Evolutionary conservation across 164 flowering plant species (phyloP).

Genomic region (Santalum album): DNA sequence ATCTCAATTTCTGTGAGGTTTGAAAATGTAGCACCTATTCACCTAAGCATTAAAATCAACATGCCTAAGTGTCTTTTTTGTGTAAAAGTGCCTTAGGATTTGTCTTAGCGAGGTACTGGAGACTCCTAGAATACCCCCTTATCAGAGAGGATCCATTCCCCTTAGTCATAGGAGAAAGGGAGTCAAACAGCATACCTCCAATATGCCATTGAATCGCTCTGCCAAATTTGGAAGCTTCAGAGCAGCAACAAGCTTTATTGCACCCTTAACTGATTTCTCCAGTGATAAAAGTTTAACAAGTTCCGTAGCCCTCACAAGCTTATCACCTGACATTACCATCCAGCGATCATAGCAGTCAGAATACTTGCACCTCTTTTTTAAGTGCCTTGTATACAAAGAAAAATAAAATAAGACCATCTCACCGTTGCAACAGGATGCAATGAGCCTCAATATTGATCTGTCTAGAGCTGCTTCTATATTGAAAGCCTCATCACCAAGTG

Average conservation of each 20-base stretch:
- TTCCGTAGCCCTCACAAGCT: slow-evolving; percentile 85
- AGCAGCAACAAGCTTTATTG: slow-evolving; percentile 82
- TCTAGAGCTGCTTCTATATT: slow-evolving; percentile 70
- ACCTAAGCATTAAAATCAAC: too few relatives aligned
- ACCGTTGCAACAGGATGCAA: slow-evolving; percentile 94
- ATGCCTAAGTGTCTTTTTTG: too few relatives aligned
- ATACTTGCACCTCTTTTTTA: too few relatives aligned
- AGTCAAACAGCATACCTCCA: slow-evolving; percentile 45
- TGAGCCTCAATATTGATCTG: slow-evolving; percentile 82
- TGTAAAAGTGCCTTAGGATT: too few relatives aligned
- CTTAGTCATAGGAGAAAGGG: too few relatives aligned
- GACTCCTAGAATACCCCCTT: too few relatives aligned
- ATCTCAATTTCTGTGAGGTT: too few relatives aligned
- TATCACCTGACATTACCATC: slow-evolving; percentile 58
- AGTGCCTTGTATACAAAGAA: too few relatives aligned
- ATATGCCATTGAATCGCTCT: slow-evolving; percentile 64
- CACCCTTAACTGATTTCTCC: slow-evolving; percentile 83
- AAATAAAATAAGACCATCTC: slow-evolving; percentile 7
- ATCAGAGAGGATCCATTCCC: too few relatives aligned
- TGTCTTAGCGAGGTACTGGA: too few relatives aligned
- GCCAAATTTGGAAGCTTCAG: slow-evolving; percentile 87
- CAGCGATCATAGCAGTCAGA: too few relatives aligned
- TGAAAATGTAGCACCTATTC: too few relatives aligned
- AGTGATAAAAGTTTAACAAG: slow-evolving; percentile 70
- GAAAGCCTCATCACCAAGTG: slow-evolving; percentile 78